Conservation (phyloP, 345 rosid genomes). For the Odontarrhena argentea region DNA sequence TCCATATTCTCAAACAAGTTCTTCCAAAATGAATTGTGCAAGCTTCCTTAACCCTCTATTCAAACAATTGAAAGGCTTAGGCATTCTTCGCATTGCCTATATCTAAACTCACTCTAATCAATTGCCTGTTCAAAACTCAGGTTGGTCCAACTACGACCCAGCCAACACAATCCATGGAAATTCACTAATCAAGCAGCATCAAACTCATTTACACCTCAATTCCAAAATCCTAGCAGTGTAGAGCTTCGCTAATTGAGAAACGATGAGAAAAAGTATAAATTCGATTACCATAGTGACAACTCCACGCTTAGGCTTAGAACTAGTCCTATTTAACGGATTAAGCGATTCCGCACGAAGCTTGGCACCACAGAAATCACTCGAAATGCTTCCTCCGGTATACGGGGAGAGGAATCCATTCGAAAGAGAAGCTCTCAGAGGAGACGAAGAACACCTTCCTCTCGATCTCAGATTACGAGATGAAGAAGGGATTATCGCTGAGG, state of each 20-base stretch:
- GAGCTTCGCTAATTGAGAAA: constrained; percentile 4
- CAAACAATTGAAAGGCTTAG: neutral
- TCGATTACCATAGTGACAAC: constrained; percentile 67
- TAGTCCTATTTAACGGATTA: constrained; percentile 50
- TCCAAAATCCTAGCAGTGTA: constrained; percentile 1
- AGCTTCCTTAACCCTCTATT: constrained; percentile 25
- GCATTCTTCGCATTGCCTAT: constrained; percentile 8
- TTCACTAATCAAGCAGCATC: constrained; percentile 3
- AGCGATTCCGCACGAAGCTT: constrained; percentile 54
- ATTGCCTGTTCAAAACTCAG: constrained; percentile 9
- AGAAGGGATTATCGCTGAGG: constrained; percentile 40
- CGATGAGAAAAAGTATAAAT: constrained; percentile 8
- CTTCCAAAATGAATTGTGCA: constrained; percentile 16
- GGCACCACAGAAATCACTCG: constrained; percentile 54
- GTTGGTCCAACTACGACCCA: neutral
- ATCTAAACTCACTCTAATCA: constrained; percentile 9
- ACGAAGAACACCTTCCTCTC: constrained; percentile 40
- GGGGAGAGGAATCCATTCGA: constrained; percentile 52
- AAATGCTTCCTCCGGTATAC: constrained; percentile 51
- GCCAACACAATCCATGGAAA: neutral
- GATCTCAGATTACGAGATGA: constrained; percentile 39
- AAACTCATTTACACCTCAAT: constrained; percentile 14
- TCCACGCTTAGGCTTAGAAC: constrained; percentile 64
- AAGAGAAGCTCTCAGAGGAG: constrained; percentile 51
- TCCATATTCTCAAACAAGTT: constrained; percentile 12